Evolutionary conservation across 495 filamentous ascomycete genomes (phyloP).

Genomic region (Penicillium verhagenii): DNA sequence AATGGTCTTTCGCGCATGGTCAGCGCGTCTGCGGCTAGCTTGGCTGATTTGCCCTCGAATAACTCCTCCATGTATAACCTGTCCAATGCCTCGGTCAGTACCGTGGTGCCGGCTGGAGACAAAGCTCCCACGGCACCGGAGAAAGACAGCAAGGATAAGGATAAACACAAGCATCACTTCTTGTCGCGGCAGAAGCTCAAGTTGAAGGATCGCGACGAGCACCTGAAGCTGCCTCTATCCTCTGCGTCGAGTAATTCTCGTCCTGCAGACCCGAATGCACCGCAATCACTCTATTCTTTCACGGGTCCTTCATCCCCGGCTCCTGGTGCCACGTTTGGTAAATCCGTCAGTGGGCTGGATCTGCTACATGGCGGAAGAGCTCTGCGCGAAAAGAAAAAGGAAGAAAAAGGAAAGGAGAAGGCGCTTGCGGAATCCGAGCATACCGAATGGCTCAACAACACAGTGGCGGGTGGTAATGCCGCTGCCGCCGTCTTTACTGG

Average conservation of each 20-base stretch:
- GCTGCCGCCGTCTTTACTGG: slow-evolving; percentile 32
- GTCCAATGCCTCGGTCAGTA: slow-evolving; percentile 80
- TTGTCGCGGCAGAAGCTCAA: slow-evolving; percentile 90
- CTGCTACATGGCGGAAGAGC: slow-evolving; percentile 81
- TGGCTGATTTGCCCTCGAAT: slow-evolving; percentile 64
- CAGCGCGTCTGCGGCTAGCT: slow-evolving; percentile 75
- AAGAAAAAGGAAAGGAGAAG: slow-evolving; percentile 55
- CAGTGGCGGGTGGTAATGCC: slow-evolving; percentile 17
- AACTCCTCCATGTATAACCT: slow-evolving; percentile 76
- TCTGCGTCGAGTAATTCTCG: slow-evolving; percentile 89
- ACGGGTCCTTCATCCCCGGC: slow-evolving; percentile 66
- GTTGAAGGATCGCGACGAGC: slow-evolving; percentile 76
- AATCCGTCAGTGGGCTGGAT: slow-evolving; percentile 80
- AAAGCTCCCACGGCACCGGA: slow-evolving; percentile 19
- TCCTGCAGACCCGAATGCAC: slow-evolving; percentile 79
- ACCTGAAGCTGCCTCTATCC: slow-evolving; percentile 70
- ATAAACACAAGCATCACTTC: slow-evolving; percentile 80
- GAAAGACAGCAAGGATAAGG: slow-evolving; percentile 44
- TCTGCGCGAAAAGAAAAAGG: slow-evolving; percentile 85
- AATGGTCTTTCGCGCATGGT: slow-evolving; percentile 58
- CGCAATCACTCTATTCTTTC: slow-evolving; percentile 81
- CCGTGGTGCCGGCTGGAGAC: slow-evolving; percentile 56
- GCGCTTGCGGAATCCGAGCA: slow-evolving; percentile 46
- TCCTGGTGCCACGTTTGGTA: slow-evolving; percentile 66
- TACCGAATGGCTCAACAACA: slow-evolving; percentile 43